Evolutionary conservation across 208 protist genomes (phyloP), one percentile per base, ranked within the genome.

Genomic region (Leishmania aethiopica): DNA sequence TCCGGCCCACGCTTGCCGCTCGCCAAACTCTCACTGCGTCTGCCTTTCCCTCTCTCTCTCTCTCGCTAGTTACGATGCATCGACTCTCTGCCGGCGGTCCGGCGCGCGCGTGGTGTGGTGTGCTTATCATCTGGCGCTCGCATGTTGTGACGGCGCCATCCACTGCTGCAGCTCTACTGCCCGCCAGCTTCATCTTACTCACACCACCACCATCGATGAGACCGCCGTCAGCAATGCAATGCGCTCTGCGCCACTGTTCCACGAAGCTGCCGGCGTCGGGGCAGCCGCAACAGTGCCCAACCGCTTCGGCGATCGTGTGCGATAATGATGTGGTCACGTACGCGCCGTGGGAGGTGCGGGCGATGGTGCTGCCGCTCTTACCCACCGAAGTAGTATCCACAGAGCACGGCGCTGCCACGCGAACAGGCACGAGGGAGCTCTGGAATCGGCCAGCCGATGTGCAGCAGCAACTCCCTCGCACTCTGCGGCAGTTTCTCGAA

Each of bases 301-400:
- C 32, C 32, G 62, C 73, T 62, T 10, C 51, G 32, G 15, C 51
- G 28, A 4, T 4, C 0, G 35, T 8, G 15, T 51, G 32, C 22
- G 15, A 32, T 62, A 32, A 15, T 45, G 49, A 40, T 22, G n/a
- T 45, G 73, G 32, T 37, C 53, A 25, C 73, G n/a, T 95, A 92
- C 77, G 88, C 86, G 17, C 89, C 87, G 49, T 93, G 87, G 85
- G 92, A 95, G 77, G 84, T 95, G 45, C 79, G 87, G 19, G 90
- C 85, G 47, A 47, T 95, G 22, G 78, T 95, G 35, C 79, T 91
- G 47, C 76, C 88, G 10, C 85, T 90, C 19, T 70, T 93, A 42
- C 90, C 91, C 51, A 57, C 32, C 47, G 73, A 59, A 8, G 35
- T n/a, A 3, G 25, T 32, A 59, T 13, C 6, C 53, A 64, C 51